Evolutionary conservation across 345 rosid species (phyloP), one percentile per base, ranked within the genome.

Genomic region (Balakata baccata): DNA sequence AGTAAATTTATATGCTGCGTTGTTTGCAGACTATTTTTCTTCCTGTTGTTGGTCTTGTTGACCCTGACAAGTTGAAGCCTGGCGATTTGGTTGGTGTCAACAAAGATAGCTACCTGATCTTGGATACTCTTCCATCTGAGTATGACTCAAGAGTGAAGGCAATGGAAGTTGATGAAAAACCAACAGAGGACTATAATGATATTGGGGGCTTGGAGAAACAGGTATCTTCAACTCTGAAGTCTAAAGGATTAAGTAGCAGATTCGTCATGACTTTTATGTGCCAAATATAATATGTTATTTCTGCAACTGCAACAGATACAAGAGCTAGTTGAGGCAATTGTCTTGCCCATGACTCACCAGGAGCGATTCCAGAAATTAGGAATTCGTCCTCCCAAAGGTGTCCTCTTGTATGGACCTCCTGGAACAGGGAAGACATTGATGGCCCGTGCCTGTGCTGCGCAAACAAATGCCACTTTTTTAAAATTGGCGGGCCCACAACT

Each of bases 381-480:
- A 25, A 79, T 96, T 66, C 98, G 99, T 23, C 99, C 98, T 73
- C 99, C 99, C 18, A 96, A 96, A 81, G 99, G 99, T 50, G 94
- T 96, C 69, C 98, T 96, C 69, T 83, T 93, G 66, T 93, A 96
- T 80, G 99, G 98, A 58, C 99, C 98, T 74, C 99, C 99, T 51
- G 99, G 99, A 62, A 96, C 99, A 58, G 99, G 99, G 72, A 96
- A 96, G 75, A 96, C 99, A 64, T 78, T 96, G 78, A 96, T 96
- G 99, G 99, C 98, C 0, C 96, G 99, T 73, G 99, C 99, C 58
- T 96, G 99, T 83, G 99, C 98, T 13, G 99, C 99, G 18, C 99
- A 93, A 74, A 96, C 98, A 75, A 96, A 96, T 70, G 99, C 99
- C 68, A 96, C 99, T 37, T 96, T 91, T 80, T 86, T 96, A 66